Conservation (phyloP, 139 green algal species). For the Trebouxia sp. region DNA sequence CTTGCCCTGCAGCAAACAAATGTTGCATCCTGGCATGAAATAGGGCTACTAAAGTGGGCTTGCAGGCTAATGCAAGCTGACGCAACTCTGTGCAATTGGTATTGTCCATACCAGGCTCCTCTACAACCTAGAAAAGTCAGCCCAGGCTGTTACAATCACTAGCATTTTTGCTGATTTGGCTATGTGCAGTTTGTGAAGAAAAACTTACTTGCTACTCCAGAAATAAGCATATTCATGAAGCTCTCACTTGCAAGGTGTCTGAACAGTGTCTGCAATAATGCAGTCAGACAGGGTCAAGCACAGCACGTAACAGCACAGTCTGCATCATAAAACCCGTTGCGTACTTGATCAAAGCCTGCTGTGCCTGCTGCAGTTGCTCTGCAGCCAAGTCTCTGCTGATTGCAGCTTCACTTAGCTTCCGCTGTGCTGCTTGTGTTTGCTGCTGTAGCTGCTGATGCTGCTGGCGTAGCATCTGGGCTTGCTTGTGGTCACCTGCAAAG, state of each 20-base stretch:
- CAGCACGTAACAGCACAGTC: not conserved
- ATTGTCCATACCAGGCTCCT: no score
- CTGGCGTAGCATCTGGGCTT: not conserved
- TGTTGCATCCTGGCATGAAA: no score
- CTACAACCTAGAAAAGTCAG: no score
- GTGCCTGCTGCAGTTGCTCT: not conserved
- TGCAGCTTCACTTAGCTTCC: not conserved
- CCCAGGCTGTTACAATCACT: no score
- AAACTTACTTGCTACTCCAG: no score
- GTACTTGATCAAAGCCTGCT: not conserved
- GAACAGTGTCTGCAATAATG: no score
- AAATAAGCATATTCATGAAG: no score
- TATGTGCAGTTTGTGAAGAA: not conserved
- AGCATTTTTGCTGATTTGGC: not conserved
- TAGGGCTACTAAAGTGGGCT: no score
- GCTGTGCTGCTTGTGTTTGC: not conserved
- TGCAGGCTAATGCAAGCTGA: no score
- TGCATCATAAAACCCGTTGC: not conserved
- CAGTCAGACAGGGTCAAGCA: no score
- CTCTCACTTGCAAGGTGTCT: no score
- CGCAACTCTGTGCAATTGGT: no score
- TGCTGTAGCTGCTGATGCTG: conserved; percentile 3
- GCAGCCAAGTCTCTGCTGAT: not conserved
- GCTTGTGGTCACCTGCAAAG: not conserved
- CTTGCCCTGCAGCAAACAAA: not conserved